A percentile compares a stretch with the other conserved stretches of the same genome.
phyloP scores from a whole-genome alignment of 257 asterid species.

The Petrea volubilis region DNA sequence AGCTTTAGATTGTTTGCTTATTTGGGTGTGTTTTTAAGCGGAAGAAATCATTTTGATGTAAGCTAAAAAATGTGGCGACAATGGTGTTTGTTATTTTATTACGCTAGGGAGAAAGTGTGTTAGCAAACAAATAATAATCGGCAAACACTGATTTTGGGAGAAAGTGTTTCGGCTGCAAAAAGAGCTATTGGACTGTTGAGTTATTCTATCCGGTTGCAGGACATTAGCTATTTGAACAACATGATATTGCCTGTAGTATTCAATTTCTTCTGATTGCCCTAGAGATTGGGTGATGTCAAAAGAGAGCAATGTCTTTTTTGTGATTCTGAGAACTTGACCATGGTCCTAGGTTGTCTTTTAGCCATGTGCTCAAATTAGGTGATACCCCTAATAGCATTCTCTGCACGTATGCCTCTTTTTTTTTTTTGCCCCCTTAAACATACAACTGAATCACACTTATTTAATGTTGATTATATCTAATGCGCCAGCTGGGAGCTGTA shows the following conservation, averaged over 20 bases:
- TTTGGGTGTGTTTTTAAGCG: background rate
- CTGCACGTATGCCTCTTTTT: constrained; percentile 1
- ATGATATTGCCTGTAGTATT: background rate
- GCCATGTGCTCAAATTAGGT: background rate
- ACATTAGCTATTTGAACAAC: background rate
- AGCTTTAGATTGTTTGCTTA: background rate
- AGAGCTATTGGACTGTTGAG: background rate
- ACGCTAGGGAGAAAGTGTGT: background rate
- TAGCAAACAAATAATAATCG: background rate
- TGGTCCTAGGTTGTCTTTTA: background rate
- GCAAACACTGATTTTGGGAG: background rate
- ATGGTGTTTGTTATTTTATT: constrained; percentile 2
- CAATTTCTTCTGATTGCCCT: constrained; percentile 4
- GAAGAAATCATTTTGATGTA: background rate
- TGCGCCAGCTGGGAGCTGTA: background rate
- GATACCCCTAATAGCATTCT: background rate
- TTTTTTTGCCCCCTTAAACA: background rate
- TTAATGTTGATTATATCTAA: constrained; percentile 6
- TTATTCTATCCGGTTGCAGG: background rate
- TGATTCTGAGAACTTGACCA: background rate
- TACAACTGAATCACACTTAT: background rate
- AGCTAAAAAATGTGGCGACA: constrained; percentile 11
- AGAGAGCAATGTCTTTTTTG: background rate
- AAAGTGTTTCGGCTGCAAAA: background rate
- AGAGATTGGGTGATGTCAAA: background rate